Conservation (phyloP, 441 rosid genomes). For the Euphorbia celastroides region DNA sequence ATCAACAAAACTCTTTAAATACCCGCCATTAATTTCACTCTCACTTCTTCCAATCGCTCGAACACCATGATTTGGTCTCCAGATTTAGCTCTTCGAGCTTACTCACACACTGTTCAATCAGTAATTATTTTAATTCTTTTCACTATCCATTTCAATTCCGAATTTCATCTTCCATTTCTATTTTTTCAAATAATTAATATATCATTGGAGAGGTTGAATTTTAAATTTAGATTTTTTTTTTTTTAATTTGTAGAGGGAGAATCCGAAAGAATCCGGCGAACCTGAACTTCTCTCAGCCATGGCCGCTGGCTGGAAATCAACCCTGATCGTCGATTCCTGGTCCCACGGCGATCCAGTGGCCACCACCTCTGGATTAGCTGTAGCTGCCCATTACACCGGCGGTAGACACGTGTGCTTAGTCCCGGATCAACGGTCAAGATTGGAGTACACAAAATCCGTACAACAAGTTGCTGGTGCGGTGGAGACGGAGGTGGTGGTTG, state of each 20-base stretch:
- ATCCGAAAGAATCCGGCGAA: slow-evolving; percentile 44
- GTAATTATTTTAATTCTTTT: slow-evolving; percentile 22
- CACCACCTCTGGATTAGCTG: slow-evolving; percentile 61
- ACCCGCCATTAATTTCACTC: slow-evolving; percentile 31
- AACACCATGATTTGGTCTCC: slow-evolving; percentile 72
- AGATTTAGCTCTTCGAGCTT: slow-evolving; percentile 62
- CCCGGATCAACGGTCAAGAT: slow-evolving; percentile 56
- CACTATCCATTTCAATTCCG: not conserved
- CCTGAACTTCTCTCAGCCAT: slow-evolving; percentile 76
- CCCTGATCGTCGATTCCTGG: slow-evolving; percentile 68
- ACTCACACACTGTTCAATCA: slow-evolving; percentile 48
- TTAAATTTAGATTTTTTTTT: not conserved
- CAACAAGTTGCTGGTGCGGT: slow-evolving; percentile 23
- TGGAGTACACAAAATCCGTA: slow-evolving; percentile 39
- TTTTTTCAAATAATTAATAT: not conserved
- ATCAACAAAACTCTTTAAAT: not conserved
- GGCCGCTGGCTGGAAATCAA: slow-evolving; percentile 84
- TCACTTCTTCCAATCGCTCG: not conserved
- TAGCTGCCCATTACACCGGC: slow-evolving; percentile 56
- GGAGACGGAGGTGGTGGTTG: slow-evolving; percentile 36
- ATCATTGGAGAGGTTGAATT: not conserved
- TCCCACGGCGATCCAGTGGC: slow-evolving; percentile 45
- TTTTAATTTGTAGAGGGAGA: slow-evolving; percentile 33
- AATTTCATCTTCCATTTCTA: not conserved
- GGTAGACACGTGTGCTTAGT: slow-evolving; percentile 76